Evolutionary conservation across 2,329 filamentous ascomycete species (phyloP).

Genomic region (Fusarium agapanthi): DNA sequence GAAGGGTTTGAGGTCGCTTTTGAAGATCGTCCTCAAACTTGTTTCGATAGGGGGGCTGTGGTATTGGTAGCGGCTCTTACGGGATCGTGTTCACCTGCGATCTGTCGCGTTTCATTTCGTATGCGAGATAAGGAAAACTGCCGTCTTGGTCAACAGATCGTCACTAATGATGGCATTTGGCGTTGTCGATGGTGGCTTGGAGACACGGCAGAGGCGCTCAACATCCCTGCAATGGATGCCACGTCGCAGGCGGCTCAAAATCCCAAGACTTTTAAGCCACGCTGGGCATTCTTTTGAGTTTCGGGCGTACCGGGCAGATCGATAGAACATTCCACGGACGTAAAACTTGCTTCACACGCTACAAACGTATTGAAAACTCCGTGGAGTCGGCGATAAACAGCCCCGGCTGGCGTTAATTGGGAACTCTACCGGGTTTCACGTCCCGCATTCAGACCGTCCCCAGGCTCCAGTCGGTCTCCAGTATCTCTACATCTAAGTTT

Average conservation of each 20-base stretch:
- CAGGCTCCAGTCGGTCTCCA: background rate
- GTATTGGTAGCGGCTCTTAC: background rate
- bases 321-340: background rate
- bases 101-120: slow-evolving; percentile 17
- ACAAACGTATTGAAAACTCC: background rate
- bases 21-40: slow-evolving; percentile 23
- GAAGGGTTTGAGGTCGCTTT: background rate
- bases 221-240: background rate
- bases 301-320: background rate
- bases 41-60: slow-evolving; percentile 8
- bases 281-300: background rate
- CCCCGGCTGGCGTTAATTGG: background rate
- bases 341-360: background rate
- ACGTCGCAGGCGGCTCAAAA: background rate
- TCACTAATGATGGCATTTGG: background rate
- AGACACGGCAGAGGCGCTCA: background rate
- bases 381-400: background rate
- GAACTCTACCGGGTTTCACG: background rate
- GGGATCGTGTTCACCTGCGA: background rate
- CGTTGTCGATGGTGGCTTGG: background rate
- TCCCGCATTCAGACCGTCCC: background rate
- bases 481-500: background rate
- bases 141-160: background rate
- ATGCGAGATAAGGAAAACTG: slow-evolving; percentile 9
- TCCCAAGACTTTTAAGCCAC: background rate